Percentiles rank a stretch among this genome's conserved stretches.
phyloP scores from a whole-genome alignment of 805 yeast species.

The Teunomyces aglyptinius region DNA sequence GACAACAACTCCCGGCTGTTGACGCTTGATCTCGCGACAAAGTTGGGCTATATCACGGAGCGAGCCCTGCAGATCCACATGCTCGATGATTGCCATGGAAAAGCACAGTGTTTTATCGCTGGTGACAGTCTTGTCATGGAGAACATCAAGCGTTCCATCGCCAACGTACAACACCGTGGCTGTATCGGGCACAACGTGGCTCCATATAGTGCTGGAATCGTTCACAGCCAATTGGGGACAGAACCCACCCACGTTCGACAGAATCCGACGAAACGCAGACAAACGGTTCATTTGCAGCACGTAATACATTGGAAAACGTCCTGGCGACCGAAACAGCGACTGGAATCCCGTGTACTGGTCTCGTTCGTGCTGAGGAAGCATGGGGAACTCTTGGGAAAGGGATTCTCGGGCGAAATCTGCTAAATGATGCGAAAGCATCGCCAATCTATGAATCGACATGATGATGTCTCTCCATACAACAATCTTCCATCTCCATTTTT shows the following conservation, averaged over 20 bases:
- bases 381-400: slow-evolving; percentile 16
- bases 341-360: slow-evolving; percentile 9
- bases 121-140: neutral
- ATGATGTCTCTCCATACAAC: too few species aligned
- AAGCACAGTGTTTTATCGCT: neutral
- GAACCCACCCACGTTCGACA: neutral
- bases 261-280: too few species aligned
- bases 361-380: slow-evolving; percentile 14
- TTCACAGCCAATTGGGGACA: neutral
- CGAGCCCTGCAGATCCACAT: neutral
- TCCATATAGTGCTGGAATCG: neutral
- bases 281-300: too few species aligned
- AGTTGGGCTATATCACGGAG: neutral
- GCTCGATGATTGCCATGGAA: neutral
- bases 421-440: slow-evolving; percentile 18
- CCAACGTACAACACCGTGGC: neutral
- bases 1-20: neutral
- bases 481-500: too few species aligned
- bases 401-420: slow-evolving; percentile 3
- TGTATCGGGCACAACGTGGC: neutral
- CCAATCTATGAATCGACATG: slow-evolving; percentile 11
- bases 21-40: neutral
- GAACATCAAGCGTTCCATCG: neutral
- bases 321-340: too few species aligned
- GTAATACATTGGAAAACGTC: too few species aligned